Conservation (phyloP, 164 flowering plant species). For the Tetrastigma voinierianum region DNA sequence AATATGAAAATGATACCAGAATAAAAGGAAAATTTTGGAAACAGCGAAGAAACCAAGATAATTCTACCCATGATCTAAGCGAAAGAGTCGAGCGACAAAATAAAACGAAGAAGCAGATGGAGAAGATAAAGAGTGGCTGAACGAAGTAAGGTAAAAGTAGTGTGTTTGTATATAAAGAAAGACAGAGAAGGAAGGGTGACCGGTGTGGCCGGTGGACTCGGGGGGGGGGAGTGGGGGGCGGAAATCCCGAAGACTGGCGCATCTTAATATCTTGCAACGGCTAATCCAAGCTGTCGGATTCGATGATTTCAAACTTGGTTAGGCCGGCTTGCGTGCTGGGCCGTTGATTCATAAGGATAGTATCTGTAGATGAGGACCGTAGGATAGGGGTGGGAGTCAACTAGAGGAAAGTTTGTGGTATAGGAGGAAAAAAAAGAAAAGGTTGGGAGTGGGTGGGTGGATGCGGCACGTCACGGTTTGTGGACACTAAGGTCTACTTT, state of each 20-base stretch:
- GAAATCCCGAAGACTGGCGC: background rate
- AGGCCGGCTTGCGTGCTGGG: no score
- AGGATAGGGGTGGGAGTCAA: no score
- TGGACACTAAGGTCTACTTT: no score
- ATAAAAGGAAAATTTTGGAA: background rate
- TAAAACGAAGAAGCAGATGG: background rate
- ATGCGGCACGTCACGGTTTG: no score
- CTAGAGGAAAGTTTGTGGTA: no score
- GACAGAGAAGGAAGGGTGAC: conserved; percentile 8
- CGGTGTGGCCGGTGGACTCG: conserved; percentile 12
- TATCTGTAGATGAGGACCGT: no score
- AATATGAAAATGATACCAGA: no score
- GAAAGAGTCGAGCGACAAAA: conserved; percentile 1
- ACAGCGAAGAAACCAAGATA: background rate
- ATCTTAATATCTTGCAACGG: background rate
- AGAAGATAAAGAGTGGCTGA: background rate
- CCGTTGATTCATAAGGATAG: background rate
- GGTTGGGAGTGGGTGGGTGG: no score
- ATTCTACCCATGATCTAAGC: conserved; percentile 22
- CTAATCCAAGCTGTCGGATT: background rate
- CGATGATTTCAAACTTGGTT: background rate
- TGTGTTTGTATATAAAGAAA: background rate
- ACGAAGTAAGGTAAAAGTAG: background rate
- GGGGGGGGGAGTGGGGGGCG: no score
- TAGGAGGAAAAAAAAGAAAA: no score